Evolutionary conservation across 345 rosid genomes (phyloP).

Genomic region (Ailanthus altissimus): DNA sequence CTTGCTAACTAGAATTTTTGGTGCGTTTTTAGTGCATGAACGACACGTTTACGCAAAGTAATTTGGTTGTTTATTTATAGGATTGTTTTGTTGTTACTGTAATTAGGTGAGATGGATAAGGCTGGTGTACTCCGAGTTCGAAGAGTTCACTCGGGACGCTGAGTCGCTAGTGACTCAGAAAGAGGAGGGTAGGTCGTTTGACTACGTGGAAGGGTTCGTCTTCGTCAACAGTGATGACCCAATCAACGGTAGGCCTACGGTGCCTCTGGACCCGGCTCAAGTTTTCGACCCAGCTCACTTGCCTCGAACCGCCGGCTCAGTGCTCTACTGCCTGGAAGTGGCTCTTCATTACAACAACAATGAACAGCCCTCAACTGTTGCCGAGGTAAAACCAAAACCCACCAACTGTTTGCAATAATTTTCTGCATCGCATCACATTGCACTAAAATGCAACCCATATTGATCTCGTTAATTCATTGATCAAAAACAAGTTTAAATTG

Average conservation of each 20-base stretch:
- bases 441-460: not conserved
- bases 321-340: conserved; percentile 86
- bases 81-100: not conserved
- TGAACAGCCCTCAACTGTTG: conserved; percentile 48
- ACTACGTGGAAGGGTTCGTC: conserved; percentile 89
- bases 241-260: conserved; percentile 85
- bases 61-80: conserved; percentile 1
- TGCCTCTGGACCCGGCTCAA: conserved; percentile 48
- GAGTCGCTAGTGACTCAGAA: conserved; percentile 73
- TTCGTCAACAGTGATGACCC: conserved; percentile 81
- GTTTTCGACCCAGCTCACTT: conserved; percentile 46
- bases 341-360: conserved; percentile 59
- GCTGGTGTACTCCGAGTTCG: conserved; percentile 71
- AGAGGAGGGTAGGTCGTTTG: conserved; percentile 55
- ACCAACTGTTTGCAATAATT: not conserved
- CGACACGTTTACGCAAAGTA: conserved; percentile 30
- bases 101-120: conserved; percentile 96
- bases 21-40: conserved; percentile 28
- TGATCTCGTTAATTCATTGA: not conserved
- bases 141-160: conserved; percentile 65
- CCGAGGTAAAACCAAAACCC: conserved; percentile 52
- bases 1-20: not conserved
- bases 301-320: conserved; percentile 58
- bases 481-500: not conserved
- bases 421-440: conserved; percentile 15